These are phyloP conservation scores for Phalaenopsis equestris DNA, from an alignment of 106 monocot species.

Conservation along the genomic window DNA sequence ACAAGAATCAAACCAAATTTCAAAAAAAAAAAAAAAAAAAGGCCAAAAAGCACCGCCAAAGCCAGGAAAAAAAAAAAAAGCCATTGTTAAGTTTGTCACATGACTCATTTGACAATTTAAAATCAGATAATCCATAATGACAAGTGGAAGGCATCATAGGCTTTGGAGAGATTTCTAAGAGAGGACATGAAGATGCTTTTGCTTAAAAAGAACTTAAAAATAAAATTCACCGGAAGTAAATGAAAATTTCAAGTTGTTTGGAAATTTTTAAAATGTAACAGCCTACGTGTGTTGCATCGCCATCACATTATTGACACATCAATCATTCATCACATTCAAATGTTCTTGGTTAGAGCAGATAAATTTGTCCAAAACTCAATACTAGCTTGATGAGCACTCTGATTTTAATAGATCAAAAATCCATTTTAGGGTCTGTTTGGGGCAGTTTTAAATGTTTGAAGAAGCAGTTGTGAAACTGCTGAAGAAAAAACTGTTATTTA, in stretches of 20 bases:
- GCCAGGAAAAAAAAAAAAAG: background rate
- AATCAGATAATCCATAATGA: background rate
- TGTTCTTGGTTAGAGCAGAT: too few relatives aligned
- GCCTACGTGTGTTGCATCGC: too few relatives aligned
- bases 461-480: too few relatives aligned
- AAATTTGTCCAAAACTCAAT: too few relatives aligned
- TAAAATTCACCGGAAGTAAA: background rate
- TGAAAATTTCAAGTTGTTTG: background rate
- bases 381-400: too few relatives aligned
- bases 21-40: background rate
- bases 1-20: background rate
- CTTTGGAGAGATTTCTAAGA: background rate
- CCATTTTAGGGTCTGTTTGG: too few relatives aligned
- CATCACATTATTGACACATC: too few relatives aligned
- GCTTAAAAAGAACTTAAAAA: background rate
- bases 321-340: too few relatives aligned
- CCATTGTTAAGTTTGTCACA: background rate
- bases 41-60: background rate
- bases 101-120: background rate
- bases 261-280: background rate
- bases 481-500: too few relatives aligned
- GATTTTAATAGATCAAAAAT: too few relatives aligned
- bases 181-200: background rate
- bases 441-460: too few relatives aligned
- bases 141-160: background rate